Conservation (phyloP, 2,329 filamentous ascomycete species). For the Ophiostoma piceae region DNA sequence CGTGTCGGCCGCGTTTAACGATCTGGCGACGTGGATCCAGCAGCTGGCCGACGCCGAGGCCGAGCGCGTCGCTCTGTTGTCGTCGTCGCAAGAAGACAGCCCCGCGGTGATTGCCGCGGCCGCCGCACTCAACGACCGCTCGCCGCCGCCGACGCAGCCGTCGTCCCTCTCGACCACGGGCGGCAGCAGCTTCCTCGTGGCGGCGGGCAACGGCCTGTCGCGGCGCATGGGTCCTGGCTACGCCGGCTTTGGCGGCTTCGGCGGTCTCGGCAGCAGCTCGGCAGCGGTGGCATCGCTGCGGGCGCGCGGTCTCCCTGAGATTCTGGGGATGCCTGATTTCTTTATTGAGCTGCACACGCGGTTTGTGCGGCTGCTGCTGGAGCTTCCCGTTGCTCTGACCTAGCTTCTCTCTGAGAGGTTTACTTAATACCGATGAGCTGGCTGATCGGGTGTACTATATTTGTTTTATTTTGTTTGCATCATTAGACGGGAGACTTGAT, state of each 20-base stretch:
- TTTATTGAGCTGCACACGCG: constrained; percentile 61
- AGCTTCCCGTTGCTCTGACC: constrained; percentile 51
- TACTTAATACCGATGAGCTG: constrained; percentile 7
- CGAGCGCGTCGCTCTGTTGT: constrained; percentile 38
- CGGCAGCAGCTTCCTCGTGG: constrained; percentile 53
- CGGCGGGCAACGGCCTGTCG: constrained; percentile 50
- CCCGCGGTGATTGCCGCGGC: neutral
- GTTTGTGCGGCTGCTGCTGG: constrained; percentile 59
- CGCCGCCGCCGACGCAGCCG: constrained; percentile 26
- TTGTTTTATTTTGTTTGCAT: neutral
- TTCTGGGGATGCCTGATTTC: constrained; percentile 62
- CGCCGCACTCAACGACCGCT: constrained; percentile 23
- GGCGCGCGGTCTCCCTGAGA: constrained; percentile 58
- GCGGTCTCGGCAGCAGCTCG: constrained; percentile 42
- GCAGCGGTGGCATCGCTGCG: constrained; percentile 48
- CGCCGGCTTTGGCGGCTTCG: constrained; percentile 49
- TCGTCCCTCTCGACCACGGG: constrained; percentile 31
- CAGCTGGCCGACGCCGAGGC: constrained; percentile 59
- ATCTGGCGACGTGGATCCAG: constrained; percentile 61
- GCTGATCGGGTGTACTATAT: constrained; percentile 5
- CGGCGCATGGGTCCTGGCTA: constrained; percentile 53
- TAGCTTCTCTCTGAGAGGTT: neutral
- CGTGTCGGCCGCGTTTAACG: constrained; percentile 57
- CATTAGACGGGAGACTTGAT: neutral
- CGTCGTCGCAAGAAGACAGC: neutral